Percentiles rank a stretch among this genome's conserved stretches.
Evolutionary conservation across 225 moss, liverwort and hornwort species (phyloP).

Genomic region (Physcomitrium patens): DNA sequence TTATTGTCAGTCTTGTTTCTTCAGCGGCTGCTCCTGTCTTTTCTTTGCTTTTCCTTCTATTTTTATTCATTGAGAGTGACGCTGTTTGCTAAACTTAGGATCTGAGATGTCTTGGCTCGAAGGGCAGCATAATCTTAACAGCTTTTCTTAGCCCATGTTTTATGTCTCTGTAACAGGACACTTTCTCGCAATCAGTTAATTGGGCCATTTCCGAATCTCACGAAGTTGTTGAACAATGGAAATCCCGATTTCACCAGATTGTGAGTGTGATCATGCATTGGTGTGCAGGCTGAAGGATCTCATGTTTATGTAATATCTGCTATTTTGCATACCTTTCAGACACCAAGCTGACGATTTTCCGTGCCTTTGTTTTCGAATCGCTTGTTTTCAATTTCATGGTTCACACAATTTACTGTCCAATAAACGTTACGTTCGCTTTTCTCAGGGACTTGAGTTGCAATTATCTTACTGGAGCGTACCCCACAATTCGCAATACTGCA

Average conservation of each 20-base stretch:
- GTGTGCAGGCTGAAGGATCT: background rate
- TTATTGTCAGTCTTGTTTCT: background rate
- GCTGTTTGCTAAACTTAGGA: background rate
- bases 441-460: slow-evolving; percentile 48
- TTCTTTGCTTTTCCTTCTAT: background rate
- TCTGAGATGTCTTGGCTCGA: background rate
- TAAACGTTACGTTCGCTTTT: slow-evolving; percentile 6
- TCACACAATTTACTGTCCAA: background rate
- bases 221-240: slow-evolving; percentile 34
- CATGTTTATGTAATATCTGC: background rate
- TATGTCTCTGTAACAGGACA: slow-evolving; percentile 26
- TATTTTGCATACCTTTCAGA: background rate
- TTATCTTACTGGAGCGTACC: slow-evolving; percentile 38
- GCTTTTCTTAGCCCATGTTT: background rate
- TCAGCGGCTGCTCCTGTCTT: slow-evolving; percentile 3
- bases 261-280: slow-evolving; percentile 27
- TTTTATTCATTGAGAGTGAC: background rate
- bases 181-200: slow-evolving; percentile 43
- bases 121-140: background rate
- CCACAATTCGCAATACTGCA: slow-evolving; percentile 36
- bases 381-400: background rate
- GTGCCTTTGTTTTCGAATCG: background rate
- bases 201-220: slow-evolving; percentile 44
- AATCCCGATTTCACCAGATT: slow-evolving; percentile 25
- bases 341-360: background rate